Percentiles rank a stretch among this genome's conserved stretches.
Evolutionary conservation across 2,329 filamentous ascomycete species (phyloP).

Genomic region (Talaromyces islandicus): DNA sequence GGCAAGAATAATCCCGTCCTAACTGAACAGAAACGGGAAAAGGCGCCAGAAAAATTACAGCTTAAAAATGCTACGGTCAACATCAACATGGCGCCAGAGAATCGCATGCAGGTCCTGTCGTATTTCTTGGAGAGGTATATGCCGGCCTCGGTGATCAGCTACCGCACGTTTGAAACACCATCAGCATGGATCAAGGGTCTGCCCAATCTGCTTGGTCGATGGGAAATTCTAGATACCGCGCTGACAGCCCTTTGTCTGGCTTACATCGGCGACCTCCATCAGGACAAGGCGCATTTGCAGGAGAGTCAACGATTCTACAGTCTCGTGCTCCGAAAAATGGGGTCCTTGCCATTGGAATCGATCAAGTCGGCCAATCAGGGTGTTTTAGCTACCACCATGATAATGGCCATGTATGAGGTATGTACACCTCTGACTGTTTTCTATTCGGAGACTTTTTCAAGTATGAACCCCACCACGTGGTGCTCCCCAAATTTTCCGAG

Average conservation of each 20-base stretch:
- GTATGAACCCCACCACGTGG: background rate
- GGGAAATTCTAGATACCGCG: slow-evolving; percentile 7
- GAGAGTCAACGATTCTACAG: slow-evolving; percentile 9
- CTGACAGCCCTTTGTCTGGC: slow-evolving; percentile 7
- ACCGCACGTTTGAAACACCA: slow-evolving; percentile 7
- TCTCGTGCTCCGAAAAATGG: background rate
- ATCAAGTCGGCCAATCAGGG: slow-evolving; percentile 9
- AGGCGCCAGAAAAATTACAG: too few species aligned
- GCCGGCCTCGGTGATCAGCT: slow-evolving; percentile 8
- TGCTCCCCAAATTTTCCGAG: background rate
- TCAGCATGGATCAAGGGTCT: slow-evolving; percentile 9
- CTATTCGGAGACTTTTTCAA: background rate
- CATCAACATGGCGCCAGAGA: slow-evolving; percentile 10
- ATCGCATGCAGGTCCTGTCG: slow-evolving; percentile 8
- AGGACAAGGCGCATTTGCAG: slow-evolving; percentile 2
- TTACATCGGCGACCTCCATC: slow-evolving; percentile 7
- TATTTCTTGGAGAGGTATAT: slow-evolving; percentile 10
- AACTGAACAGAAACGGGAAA: background rate
- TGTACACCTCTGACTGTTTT: background rate
- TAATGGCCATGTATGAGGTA: slow-evolving; percentile 12
- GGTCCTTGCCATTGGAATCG: slow-evolving; percentile 6
- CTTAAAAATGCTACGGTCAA: background rate
- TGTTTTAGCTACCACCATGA: slow-evolving; percentile 9
- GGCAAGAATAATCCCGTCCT: background rate
- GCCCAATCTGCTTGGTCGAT: slow-evolving; percentile 7